These are phyloP conservation scores for Lepidium africanum DNA, from an alignment of 345 rosid species.

Conservation along the genomic window DNA sequence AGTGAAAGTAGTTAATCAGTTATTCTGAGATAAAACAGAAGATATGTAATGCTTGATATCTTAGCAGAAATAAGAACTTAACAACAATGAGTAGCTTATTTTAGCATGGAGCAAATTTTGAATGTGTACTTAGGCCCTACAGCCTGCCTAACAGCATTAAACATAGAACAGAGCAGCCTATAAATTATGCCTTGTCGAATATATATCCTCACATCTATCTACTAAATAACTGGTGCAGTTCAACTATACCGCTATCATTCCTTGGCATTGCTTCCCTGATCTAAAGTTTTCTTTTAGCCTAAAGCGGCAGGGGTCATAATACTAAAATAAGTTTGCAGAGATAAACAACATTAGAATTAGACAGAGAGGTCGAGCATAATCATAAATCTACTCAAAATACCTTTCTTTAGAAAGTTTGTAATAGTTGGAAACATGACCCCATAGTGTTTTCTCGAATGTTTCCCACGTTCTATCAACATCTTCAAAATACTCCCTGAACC, in stretches of 20 bases:
- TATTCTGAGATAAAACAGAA: background rate
- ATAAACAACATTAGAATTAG: background rate
- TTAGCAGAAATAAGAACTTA: background rate
- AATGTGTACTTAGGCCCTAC: background rate
- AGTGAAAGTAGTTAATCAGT: background rate
- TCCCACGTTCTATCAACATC: conserved; percentile 97
- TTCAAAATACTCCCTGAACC: conserved; percentile 89
- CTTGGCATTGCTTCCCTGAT: background rate
- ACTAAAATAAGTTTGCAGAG: background rate
- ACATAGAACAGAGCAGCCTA: background rate
- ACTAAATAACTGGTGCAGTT: background rate
- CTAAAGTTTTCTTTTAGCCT: background rate
- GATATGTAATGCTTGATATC: background rate
- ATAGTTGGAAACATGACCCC: conserved; percentile 80
- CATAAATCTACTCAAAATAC: conserved; percentile 32
- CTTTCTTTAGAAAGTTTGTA: conserved; percentile 94
- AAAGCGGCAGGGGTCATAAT: background rate
- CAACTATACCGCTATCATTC: background rate
- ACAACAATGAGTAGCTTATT: background rate
- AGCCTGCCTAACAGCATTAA: background rate
- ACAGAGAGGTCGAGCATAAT: conserved; percentile 5
- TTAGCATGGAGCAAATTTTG: background rate
- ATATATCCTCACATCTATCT: background rate
- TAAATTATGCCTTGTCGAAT: background rate
- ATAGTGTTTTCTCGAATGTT: conserved; percentile 91